Percentiles rank a stretch among this genome's conserved stretches.
phyloP scores from a whole-genome alignment of 75 land plant genomes.

The Picea glauca region DNA sequence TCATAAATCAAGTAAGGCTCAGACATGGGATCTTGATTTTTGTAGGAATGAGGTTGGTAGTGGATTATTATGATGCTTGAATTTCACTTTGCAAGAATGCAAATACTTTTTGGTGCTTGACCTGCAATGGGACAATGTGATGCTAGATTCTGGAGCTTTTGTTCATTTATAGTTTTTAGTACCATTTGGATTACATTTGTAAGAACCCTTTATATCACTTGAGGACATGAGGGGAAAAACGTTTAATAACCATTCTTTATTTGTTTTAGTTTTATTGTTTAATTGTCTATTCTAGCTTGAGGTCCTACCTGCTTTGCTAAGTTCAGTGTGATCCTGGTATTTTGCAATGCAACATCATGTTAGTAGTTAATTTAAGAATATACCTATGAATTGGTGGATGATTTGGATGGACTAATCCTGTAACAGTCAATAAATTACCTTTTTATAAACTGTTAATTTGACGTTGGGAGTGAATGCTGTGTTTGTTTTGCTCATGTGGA shows the following conservation, averaged over 20 bases:
- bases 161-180: constrained; percentile 5
- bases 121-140: not conserved
- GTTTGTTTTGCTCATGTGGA: no score
- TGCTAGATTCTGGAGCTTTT: not conserved
- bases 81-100: not conserved
- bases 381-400: no score
- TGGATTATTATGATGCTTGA: not conserved
- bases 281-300: not conserved
- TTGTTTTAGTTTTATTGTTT: not conserved
- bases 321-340: no score
- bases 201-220: not conserved
- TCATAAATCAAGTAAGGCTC: not conserved
- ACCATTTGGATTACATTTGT: not conserved
- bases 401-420: no score
- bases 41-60: constrained; percentile 6
- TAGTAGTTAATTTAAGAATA: no score
- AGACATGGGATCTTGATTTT: constrained; percentile 3
- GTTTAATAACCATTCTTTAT: constrained; percentile 3
- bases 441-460: no score
- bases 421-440: no score
- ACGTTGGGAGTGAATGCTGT: no score
- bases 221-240: not conserved
- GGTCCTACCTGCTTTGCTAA: no score
- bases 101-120: constrained; percentile 1
- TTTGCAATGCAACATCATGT: no score